Evolutionary conservation across 495 filamentous ascomycete genomes (phyloP).

Genomic region (Tuber magnatum): DNA sequence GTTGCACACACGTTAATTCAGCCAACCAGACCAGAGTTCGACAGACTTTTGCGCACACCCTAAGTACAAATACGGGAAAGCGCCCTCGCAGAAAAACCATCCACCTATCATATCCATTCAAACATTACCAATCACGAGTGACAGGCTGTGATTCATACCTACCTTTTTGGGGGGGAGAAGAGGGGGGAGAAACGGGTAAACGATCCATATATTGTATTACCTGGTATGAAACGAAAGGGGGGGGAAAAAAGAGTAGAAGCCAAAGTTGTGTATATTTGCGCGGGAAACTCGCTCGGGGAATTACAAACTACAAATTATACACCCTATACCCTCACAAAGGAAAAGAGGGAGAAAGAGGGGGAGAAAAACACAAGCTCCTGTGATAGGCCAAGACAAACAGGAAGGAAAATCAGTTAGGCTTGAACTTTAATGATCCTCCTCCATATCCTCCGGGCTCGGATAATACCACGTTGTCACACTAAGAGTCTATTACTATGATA

Average conservation of each 20-base stretch:
- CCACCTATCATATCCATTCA: too few relatives aligned
- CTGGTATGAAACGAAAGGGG: neutral
- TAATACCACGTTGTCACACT: conserved; percentile 55
- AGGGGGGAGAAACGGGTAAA: too few relatives aligned
- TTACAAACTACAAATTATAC: neutral
- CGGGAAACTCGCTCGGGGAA: neutral
- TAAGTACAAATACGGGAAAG: too few relatives aligned
- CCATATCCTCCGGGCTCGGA: conserved; percentile 38
- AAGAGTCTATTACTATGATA: neutral
- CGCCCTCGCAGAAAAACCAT: too few relatives aligned
- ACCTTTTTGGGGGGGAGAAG: too few relatives aligned
- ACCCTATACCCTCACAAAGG: neutral
- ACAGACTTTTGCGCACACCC: too few relatives aligned
- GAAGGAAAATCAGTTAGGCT: neutral
- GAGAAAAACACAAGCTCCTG: neutral
- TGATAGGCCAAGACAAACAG: neutral
- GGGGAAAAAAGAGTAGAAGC: neutral
- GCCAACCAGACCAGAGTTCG: too few relatives aligned
- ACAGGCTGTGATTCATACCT: neutral
- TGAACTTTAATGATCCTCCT: neutral
- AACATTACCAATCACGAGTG: too few relatives aligned
- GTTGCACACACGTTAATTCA: too few relatives aligned
- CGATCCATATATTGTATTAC: neutral
- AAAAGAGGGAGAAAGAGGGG: neutral
- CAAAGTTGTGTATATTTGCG: neutral